Percentiles rank a stretch among this genome's conserved stretches.
Evolutionary conservation across 2,329 filamentous ascomycete genomes (phyloP).

Genomic region (Colletotrichum costaricense): DNA sequence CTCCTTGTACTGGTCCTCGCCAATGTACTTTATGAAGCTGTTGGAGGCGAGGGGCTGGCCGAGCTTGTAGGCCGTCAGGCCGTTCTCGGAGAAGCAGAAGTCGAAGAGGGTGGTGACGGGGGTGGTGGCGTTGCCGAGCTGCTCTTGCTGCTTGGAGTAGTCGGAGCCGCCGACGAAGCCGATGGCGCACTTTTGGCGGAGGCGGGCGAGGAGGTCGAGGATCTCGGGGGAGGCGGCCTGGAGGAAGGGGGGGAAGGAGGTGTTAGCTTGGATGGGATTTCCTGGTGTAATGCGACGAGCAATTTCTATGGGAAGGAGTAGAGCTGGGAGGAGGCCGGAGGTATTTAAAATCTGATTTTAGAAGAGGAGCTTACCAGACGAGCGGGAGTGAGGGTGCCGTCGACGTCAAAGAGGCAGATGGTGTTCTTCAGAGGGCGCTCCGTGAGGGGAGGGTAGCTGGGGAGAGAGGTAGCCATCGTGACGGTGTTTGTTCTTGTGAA

Average conservation of each 20-base stretch:
- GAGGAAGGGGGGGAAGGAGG: conserved; percentile 5
- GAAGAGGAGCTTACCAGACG: conserved; percentile 70
- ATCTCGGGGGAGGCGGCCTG: conserved; percentile 83
- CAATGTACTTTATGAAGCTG: conserved; percentile 92
- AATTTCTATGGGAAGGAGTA: background rate
- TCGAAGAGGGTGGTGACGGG: conserved; percentile 91
- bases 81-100: conserved; percentile 98
- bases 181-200: conserved; percentile 89
- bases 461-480: conserved; percentile 38
- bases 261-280: conserved; percentile 2
- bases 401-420: conserved; percentile 95
- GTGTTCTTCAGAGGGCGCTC: conserved; percentile 92
- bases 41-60: conserved; percentile 80
- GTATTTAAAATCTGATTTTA: background rate
- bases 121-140: conserved; percentile 75
- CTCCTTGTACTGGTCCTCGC: conserved; percentile 84
- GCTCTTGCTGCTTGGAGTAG: conserved; percentile 94
- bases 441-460: conserved; percentile 77
- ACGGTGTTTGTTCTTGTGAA: conserved; percentile 4
- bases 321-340: background rate
- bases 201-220: conserved; percentile 79
- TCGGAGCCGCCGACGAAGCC: conserved; percentile 95
- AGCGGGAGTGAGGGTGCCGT: conserved; percentile 88
- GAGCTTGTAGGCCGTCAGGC: conserved; percentile 88
- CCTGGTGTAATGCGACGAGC: background rate